A percentile compares a stretch with the other conserved stretches of the same genome.
Evolutionary conservation across 176 grass and related monocot species (phyloP).

Genomic region (Zoysia pacifica): DNA sequence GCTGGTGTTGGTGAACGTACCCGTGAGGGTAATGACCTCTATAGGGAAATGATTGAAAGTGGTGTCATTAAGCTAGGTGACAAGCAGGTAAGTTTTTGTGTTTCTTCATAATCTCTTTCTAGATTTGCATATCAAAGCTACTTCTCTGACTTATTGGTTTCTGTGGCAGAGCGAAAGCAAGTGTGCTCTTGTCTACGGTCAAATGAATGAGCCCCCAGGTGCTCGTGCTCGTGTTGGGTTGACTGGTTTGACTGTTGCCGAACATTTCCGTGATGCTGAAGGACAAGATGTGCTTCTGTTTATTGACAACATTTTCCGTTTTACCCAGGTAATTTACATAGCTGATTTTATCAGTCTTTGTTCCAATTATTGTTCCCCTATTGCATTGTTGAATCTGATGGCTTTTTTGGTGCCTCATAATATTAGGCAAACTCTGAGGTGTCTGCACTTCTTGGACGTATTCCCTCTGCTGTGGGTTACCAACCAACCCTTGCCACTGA

Average conservation of each 20-base stretch:
- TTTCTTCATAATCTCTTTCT: not conserved
- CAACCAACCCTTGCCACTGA: slow-evolving; percentile 96
- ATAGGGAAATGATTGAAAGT: slow-evolving; percentile 99
- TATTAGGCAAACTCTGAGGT: slow-evolving; percentile 91
- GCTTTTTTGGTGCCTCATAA: not conserved
- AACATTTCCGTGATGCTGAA: slow-evolving; percentile 96
- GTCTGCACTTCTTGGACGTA: slow-evolving; percentile 95
- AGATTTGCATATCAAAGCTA: not conserved
- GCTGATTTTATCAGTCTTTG: not conserved
- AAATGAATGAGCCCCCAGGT: slow-evolving; percentile 98
- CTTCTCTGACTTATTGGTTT: not conserved
- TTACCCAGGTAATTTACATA: slow-evolving; percentile 71
- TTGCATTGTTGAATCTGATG: not conserved
- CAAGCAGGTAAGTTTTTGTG: slow-evolving; percentile 56
- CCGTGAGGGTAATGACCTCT: slow-evolving; percentile 93
- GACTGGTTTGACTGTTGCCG: slow-evolving; percentile 91
- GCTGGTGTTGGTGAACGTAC: slow-evolving; percentile 94
- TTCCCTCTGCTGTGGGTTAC: slow-evolving; percentile 97
- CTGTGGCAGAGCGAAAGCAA: slow-evolving; percentile 78
- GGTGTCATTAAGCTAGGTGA: slow-evolving; percentile 98
- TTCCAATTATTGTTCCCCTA: too few relatives aligned
- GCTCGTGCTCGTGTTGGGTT: slow-evolving; percentile 93
- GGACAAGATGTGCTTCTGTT: slow-evolving; percentile 96
- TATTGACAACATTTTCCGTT: slow-evolving; percentile 99
- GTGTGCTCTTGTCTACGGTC: slow-evolving; percentile 90